Base-by-base conservation (phyloP, 768 basidiomycete species). In the Macrocybe gigantea region DNA sequence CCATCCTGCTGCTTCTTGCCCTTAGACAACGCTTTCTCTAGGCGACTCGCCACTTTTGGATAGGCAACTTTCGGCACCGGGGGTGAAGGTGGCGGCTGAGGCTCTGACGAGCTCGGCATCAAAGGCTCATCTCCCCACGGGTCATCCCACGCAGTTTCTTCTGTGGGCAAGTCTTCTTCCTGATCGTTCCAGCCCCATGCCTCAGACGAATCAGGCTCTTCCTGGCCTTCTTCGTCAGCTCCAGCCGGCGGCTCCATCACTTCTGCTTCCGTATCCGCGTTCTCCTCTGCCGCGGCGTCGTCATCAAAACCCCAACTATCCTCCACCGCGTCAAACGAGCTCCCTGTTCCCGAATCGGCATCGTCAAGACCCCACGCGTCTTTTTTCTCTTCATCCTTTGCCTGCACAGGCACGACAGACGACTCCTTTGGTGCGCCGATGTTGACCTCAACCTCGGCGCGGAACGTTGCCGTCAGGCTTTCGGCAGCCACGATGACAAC, bases 171-270 rank as follows among this genome's bases (percentile, higher is more conserved):
- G 6, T 59, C 43, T 5, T 65, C 70, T 9, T 71, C 72, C 31
- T 80, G 79, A 37, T 81, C 79, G 35, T 87, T 82, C 82, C 82
- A 88, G 2, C 83, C 89, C 88, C 89, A 91, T 0, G 85, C 80
- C 54, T 84, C 81, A 11, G 63, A 68, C 7, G 78, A 63, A 53
- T 79, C 75, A 10, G 69, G 62, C 22, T 73, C 73, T 5, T 58
- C 47, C 43, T 62, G 61, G 32, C 50, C 43, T 39, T 50, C 41
- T 14, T 51, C 49, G 5, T 40, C 8, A 8, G 29, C 22, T 6
- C 33, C 37, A 31, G 35, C 47, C 38, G 15, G 5, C n/a, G 7
- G 5, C 41, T 14, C 46, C 34, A 12, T n/a, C 43, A 33, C 6
- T 15, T 48, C 48, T 1, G 35, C 48, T 5, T 56, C 57, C n/a